A percentile compares a stretch with the other conserved stretches of the same genome.
Evolutionary conservation across 179 eudicot genomes (phyloP).

Genomic region (Silene vulgaris): DNA sequence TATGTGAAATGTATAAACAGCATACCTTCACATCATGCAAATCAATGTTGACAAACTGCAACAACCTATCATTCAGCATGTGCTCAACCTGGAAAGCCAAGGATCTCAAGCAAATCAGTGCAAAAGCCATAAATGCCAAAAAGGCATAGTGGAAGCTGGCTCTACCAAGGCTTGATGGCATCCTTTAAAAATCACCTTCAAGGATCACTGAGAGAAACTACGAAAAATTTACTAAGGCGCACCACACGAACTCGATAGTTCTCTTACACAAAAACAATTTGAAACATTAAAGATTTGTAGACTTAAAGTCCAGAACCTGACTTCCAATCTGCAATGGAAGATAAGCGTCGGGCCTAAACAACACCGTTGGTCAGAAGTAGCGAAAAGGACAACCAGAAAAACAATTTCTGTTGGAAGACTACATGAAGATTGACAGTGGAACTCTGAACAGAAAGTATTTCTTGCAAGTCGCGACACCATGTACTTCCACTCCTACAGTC

Average conservation of each 20-base stretch:
- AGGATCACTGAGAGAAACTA: neutral
- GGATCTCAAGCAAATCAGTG: conserved; percentile 20
- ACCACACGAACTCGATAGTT: neutral
- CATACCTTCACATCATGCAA: conserved; percentile 93
- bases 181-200: neutral
- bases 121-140: conserved; percentile 8
- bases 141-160: conserved; percentile 5
- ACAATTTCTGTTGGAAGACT: neutral
- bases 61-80: conserved; percentile 83
- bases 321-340: neutral
- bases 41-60: conserved; percentile 87
- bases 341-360: neutral
- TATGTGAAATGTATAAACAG: neutral
- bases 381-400: neutral
- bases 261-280: neutral
- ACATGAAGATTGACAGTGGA: neutral
- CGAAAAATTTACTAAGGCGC: neutral
- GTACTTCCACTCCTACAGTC: neutral
- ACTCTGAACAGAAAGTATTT: neutral
- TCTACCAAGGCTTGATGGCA: neutral
- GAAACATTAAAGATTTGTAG: neutral
- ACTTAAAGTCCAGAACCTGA: neutral
- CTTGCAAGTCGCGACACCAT: neutral
- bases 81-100: conserved; percentile 73
- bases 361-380: conserved; percentile 6